Evolutionary conservation across 2,329 filamentous ascomycete species (phyloP).

Genomic region (Fusarium chuoi): DNA sequence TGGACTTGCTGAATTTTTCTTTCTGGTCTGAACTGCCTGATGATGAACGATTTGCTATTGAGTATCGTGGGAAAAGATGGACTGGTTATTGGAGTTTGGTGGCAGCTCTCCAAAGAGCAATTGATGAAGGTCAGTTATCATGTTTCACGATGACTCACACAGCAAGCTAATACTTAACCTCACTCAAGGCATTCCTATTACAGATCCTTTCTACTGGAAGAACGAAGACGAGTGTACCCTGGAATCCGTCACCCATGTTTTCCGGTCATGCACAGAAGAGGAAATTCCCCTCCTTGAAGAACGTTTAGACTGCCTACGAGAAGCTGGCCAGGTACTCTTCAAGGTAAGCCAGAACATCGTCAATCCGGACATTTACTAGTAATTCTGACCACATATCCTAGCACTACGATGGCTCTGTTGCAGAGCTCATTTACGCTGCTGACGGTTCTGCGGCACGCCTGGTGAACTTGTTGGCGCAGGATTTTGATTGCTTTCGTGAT

Average conservation of each 20-base stretch:
- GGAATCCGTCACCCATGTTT: constrained; percentile 78
- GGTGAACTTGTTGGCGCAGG: constrained; percentile 84
- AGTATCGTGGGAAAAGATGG: constrained; percentile 84
- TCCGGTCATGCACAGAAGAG: constrained; percentile 87
- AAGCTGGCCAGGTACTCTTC: constrained; percentile 83
- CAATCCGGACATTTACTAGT: no score
- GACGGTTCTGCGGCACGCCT: constrained; percentile 83
- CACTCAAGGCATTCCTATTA: constrained; percentile 80
- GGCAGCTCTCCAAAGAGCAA: constrained; percentile 83
- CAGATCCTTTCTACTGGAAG: constrained; percentile 87
- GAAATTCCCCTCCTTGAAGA: constrained; percentile 86
- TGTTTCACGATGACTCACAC: neutral
- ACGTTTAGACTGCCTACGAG: constrained; percentile 80
- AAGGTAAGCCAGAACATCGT: constrained; percentile 63
- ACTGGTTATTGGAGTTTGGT: constrained; percentile 97
- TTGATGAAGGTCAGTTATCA: constrained; percentile 76
- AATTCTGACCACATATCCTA: constrained; percentile 49
- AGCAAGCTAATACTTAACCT: neutral
- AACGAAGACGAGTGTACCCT: constrained; percentile 80
- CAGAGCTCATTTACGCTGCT: constrained; percentile 78
- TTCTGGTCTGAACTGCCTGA: constrained; percentile 86
- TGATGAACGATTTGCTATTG: constrained; percentile 81
- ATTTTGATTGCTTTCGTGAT: constrained; percentile 89
- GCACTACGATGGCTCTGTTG: constrained; percentile 80
- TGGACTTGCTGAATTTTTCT: constrained; percentile 96